Evolutionary conservation across 345 rosid genomes (phyloP).

Genomic region (Durio zibethinus): DNA sequence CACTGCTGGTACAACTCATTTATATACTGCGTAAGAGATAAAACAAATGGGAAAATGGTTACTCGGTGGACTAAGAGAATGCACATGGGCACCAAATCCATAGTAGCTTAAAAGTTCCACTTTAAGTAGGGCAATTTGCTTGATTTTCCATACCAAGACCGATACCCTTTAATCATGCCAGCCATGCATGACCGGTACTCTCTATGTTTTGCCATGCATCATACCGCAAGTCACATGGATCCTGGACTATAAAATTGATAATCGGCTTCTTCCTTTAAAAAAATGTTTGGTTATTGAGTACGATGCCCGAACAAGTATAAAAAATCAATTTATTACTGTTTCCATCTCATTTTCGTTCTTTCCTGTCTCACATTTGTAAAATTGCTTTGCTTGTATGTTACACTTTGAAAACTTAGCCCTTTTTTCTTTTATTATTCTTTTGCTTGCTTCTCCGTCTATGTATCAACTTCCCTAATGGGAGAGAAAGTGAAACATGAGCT

Average conservation of each 20-base stretch:
- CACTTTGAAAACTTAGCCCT: neutral
- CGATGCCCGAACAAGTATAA: neutral
- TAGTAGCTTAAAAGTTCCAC: neutral
- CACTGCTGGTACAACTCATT: constrained; percentile 1
- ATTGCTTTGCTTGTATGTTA: no score
- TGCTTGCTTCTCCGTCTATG: neutral
- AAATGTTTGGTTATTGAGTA: neutral
- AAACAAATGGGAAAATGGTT: neutral
- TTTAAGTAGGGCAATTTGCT: neutral
- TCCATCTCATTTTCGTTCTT: neutral
- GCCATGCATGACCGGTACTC: neutral
- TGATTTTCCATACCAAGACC: neutral
- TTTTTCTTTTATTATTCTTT: neutral
- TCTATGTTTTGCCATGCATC: neutral
- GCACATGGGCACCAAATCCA: constrained; percentile 20
- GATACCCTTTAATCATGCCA: constrained; percentile 4
- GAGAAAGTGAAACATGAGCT: neutral
- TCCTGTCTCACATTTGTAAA: no score
- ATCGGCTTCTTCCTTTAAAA: neutral
- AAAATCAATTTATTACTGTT: neutral
- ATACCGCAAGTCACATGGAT: neutral
- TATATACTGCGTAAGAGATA: neutral
- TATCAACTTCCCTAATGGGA: neutral
- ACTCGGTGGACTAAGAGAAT: neutral
- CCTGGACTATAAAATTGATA: neutral